Percentiles rank a stretch among this genome's conserved stretches.
Evolutionary conservation across 169 alveolate genomes (phyloP).

Genomic region (Plasmodium knowlesi): DNA sequence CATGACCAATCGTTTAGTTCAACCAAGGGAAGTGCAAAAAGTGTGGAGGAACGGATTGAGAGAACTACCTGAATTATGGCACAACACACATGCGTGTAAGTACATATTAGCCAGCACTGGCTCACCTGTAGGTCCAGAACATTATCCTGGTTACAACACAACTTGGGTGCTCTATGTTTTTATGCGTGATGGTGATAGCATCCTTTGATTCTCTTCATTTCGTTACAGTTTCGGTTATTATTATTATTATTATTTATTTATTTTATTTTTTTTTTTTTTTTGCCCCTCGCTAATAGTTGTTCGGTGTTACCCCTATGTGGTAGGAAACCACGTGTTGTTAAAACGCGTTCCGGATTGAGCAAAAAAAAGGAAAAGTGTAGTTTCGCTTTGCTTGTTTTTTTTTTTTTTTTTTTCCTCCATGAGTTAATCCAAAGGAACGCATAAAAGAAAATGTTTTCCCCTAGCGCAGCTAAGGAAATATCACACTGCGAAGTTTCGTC

Average conservation of each 20-base stretch:
- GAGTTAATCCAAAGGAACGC: background rate
- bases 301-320: background rate
- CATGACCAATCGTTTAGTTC: background rate
- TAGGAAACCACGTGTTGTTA: background rate
- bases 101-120: background rate
- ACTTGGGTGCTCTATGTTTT: background rate
- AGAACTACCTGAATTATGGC: background rate
- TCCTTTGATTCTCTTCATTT: background rate
- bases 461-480: background rate
- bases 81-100: background rate
- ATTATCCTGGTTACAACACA: background rate
- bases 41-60: background rate
- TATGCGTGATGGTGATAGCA: background rate
- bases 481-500: background rate
- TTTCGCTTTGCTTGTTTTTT: background rate
- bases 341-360: background rate
- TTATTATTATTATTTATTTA: too few relatives aligned
- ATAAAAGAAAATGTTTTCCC: background rate
- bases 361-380: background rate
- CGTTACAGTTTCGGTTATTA: background rate
- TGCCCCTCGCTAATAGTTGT: background rate
- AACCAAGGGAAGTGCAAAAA: background rate
- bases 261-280: background rate
- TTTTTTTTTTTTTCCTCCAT: background rate
- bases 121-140: background rate